phyloP scores from a whole-genome alignment of 2,329 filamentous ascomycete species.

The Trichoderma sp. region DNA sequence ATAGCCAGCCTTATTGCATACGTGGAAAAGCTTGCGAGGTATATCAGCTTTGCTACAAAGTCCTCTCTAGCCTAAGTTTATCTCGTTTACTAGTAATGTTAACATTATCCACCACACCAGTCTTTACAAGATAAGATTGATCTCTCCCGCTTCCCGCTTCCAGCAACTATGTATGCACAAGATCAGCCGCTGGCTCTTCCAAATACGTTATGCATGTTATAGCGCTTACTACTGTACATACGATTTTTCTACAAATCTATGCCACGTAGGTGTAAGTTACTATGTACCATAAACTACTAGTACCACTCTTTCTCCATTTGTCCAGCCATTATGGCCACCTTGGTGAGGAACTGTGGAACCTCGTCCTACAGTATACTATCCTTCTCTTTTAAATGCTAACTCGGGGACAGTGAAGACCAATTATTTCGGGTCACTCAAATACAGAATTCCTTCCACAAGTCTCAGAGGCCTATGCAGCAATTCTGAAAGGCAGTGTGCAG shows the following conservation, averaged over 20 bases:
- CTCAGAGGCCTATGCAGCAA: no score
- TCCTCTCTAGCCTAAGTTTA: neutral
- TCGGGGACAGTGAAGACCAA: no score
- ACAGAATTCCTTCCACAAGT: no score
- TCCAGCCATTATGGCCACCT: neutral
- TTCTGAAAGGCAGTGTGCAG: no score
- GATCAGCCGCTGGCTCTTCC: neutral
- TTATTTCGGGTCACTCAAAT: no score
- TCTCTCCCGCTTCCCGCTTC: no score
- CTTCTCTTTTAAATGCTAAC: no score
- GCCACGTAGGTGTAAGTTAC: neutral
- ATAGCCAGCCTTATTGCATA: neutral
- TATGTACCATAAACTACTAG: neutral
- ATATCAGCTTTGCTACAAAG: no score
- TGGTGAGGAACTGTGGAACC: neutral
- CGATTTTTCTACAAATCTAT: neutral
- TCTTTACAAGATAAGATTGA: no score
- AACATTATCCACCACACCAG: neutral
- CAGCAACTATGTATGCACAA: neutral
- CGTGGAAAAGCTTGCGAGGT: neutral
- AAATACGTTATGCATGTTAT: neutral
- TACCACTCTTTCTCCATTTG: neutral
- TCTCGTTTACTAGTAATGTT: neutral
- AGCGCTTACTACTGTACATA: neutral
- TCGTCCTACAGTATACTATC: no score